Conservation (phyloP, 2,329 filamentous ascomycete species). For the Botrytis fabae region DNA sequence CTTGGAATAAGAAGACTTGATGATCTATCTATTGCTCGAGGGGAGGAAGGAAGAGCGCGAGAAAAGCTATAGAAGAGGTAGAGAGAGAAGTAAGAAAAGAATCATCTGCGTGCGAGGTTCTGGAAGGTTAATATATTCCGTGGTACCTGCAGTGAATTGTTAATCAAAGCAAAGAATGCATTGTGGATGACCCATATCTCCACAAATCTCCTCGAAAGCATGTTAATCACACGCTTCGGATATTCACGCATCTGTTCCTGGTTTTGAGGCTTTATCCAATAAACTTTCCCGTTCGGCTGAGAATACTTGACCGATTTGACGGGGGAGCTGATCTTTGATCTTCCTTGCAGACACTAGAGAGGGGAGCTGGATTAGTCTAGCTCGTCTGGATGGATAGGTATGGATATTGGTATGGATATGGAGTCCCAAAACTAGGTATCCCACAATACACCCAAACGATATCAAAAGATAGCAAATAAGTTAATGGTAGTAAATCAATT, state of each 20-base stretch:
- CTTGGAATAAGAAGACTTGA: neutral
- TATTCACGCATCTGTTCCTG: neutral
- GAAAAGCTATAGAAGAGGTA: conserved; percentile 4
- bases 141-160: conserved; percentile 15
- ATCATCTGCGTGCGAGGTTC: neutral
- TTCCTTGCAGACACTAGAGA: conserved; percentile 8
- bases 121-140: conserved; percentile 17
- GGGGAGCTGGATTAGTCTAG: neutral
- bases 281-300: neutral
- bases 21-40: neutral
- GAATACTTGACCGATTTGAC: conserved; percentile 4
- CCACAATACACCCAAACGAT: neutral
- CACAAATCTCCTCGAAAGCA: conserved; percentile 7
- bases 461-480: neutral
- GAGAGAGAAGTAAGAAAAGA: neutral
- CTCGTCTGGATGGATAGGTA: conserved; percentile 1
- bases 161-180: neutral
- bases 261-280: conserved; percentile 7
- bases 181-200: conserved; percentile 1
- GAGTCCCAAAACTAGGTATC: neutral
- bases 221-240: conserved; percentile 16
- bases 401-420: neutral
- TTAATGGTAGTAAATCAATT: neutral
- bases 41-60: neutral
- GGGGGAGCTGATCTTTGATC: conserved; percentile 9